Evolutionary conservation across 148 eudicot genomes (phyloP).

Genomic region (Nepenthes mirabilis): DNA sequence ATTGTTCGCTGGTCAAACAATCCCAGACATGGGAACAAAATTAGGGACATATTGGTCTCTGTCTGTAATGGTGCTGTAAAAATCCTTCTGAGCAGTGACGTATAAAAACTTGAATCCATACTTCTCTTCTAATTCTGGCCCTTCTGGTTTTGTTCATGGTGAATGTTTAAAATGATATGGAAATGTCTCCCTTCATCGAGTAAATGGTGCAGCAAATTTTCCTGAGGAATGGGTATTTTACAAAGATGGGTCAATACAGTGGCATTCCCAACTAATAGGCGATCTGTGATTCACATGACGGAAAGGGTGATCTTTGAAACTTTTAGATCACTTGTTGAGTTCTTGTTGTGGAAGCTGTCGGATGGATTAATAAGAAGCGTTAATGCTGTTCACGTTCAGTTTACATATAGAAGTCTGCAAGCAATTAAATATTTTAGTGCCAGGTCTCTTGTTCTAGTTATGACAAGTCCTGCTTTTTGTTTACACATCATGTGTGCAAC

Average conservation of each 20-base stretch:
- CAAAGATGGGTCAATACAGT: slow-evolving; percentile 44
- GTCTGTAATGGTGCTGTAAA: slow-evolving; percentile 72
- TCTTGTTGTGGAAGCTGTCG: slow-evolving; percentile 30
- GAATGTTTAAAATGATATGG: slow-evolving; percentile 1
- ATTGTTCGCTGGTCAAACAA: slow-evolving; percentile 65
- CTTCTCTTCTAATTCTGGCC: slow-evolving; percentile 10
- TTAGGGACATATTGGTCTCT: slow-evolving; percentile 48
- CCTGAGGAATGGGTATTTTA: slow-evolving; percentile 7
- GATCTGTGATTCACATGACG: slow-evolving; percentile 61
- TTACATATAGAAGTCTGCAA: slow-evolving; percentile 42
- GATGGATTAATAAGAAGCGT: slow-evolving; percentile 42
- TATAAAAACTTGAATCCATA: slow-evolving; percentile 14
- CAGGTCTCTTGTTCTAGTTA: slow-evolving; percentile 44
- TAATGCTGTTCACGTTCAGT: slow-evolving; percentile 35
- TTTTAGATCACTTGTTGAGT: slow-evolving; percentile 44
- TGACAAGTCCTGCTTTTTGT: slow-evolving; percentile 46
- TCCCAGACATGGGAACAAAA: slow-evolving; percentile 50
- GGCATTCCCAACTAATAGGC: slow-evolving; percentile 62
- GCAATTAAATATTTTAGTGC: slow-evolving; percentile 47
- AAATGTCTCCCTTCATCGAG: slow-evolving; percentile 7
- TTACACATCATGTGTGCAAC: slow-evolving; percentile 42
- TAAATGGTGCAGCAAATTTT: not conserved
- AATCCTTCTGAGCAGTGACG: slow-evolving; percentile 59
- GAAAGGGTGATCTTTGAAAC: slow-evolving; percentile 79
- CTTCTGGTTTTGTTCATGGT: not conserved